A percentile compares a stretch with the other conserved stretches of the same genome.
Conservation (phyloP, 495 filamentous ascomycete genomes). For the Penicillium desertorum region DNA sequence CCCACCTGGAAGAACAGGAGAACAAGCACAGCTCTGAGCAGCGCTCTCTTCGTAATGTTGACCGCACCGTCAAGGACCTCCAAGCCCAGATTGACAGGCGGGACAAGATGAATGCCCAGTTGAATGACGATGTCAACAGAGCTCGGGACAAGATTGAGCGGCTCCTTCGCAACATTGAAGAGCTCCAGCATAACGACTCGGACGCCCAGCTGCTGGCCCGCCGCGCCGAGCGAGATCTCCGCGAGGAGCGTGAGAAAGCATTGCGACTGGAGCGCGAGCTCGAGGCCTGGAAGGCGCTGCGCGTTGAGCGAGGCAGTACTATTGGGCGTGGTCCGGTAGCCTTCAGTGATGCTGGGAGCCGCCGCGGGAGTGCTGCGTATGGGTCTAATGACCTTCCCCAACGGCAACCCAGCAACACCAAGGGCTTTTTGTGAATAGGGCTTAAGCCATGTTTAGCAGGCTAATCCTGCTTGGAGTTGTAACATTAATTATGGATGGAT, state of each 20-base stretch:
- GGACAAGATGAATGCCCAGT: slow-evolving; percentile 76
- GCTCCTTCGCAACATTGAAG: slow-evolving; percentile 85
- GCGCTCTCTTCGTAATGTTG: slow-evolving; percentile 86
- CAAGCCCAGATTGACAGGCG: slow-evolving; percentile 89
- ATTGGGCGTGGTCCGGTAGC: slow-evolving; percentile 34
- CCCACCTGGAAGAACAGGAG: slow-evolving; percentile 85
- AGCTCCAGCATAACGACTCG: slow-evolving; percentile 83
- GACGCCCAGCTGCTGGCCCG: slow-evolving; percentile 75
- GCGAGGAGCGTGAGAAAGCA: slow-evolving; percentile 83
- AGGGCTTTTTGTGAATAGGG: slow-evolving; percentile 47
- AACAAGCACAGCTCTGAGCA: slow-evolving; percentile 72
- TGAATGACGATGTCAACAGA: slow-evolving; percentile 77
- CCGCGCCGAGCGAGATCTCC: slow-evolving; percentile 82
- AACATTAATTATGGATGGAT: slow-evolving; percentile 13
- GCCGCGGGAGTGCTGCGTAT: slow-evolving; percentile 42
- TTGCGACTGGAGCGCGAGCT: slow-evolving; percentile 84
- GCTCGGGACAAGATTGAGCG: slow-evolving; percentile 87
- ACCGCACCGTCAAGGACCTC: slow-evolving; percentile 91
- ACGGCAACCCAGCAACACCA: slow-evolving; percentile 50
- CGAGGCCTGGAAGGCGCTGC: slow-evolving; percentile 76
- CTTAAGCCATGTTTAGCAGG: slow-evolving; percentile 21
- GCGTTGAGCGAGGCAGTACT: slow-evolving; percentile 57
- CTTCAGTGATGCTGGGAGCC: slow-evolving; percentile 45
- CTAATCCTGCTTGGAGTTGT: slow-evolving; percentile 20
- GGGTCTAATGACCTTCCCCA: slow-evolving; percentile 41